phyloP scores from a whole-genome alignment of 352 stramenopile genomes.

The Phytophthora lateralis region DNA sequence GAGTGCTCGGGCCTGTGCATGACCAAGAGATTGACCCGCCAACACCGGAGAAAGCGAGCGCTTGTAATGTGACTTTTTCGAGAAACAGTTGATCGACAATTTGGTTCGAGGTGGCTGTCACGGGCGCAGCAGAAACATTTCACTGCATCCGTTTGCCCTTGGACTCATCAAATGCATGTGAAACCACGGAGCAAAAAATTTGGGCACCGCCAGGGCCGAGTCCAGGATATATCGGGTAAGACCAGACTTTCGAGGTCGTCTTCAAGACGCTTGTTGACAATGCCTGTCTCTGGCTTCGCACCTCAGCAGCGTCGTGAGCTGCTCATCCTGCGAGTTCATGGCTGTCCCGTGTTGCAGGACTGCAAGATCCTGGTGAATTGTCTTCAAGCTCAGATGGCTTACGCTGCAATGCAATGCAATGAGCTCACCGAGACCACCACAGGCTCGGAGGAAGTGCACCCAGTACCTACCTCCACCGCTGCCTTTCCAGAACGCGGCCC shows the following conservation, averaged over 20 bases:
- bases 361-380: conserved; percentile 10
- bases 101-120: neutral
- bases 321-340: conserved; percentile 21
- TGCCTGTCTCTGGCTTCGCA: conserved; percentile 6
- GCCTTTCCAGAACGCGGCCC: conserved; percentile 11
- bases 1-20: neutral
- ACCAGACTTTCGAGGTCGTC: neutral
- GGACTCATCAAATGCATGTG: conserved; percentile 7
- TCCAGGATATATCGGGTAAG: conserved; percentile 12
- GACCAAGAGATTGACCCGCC: conserved; percentile 12
- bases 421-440: neutral
- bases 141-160: neutral
- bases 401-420: neutral
- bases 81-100: neutral
- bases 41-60: conserved; percentile 13
- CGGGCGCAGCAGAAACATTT: neutral
- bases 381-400: conserved; percentile 18
- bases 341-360: conserved; percentile 7
- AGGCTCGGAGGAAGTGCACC: conserved; percentile 2
- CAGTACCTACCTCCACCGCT: conserved; percentile 8
- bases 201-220: neutral
- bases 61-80: conserved; percentile 11
- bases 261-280: conserved; percentile 8
- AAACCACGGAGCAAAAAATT: conserved; percentile 1
- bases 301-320: conserved; percentile 9